Evolutionary conservation across 1,284 basidiomycete species (phyloP).

Genomic region (Malassezia cuniculi): DNA sequence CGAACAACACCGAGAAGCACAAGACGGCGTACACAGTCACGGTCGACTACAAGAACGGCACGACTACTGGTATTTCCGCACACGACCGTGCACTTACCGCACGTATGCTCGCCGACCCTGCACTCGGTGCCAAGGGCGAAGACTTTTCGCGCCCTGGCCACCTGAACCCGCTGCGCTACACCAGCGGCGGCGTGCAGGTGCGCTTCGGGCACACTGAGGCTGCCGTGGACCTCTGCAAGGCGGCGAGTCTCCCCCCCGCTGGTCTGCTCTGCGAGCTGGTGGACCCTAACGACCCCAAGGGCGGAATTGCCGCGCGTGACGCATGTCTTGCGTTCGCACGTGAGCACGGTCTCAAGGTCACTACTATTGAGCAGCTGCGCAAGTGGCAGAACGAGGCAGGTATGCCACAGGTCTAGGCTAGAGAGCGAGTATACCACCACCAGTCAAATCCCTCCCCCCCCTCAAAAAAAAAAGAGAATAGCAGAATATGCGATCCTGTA

Average conservation of each 20-base stretch:
- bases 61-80: slow-evolving; percentile 91
- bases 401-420: too few relatives aligned
- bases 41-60: slow-evolving; percentile 80
- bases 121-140: slow-evolving; percentile 30
- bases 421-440: too few relatives aligned
- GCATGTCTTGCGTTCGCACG: slow-evolving; percentile 87
- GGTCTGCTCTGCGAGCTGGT: slow-evolving; percentile 91
- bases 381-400: neutral
- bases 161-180: slow-evolving; percentile 79
- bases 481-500: too few relatives aligned
- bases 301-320: slow-evolving; percentile 89
- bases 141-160: slow-evolving; percentile 91
- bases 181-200: slow-evolving; percentile 66
- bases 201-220: slow-evolving; percentile 89
- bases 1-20: slow-evolving; percentile 76
- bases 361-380: slow-evolving; percentile 63
- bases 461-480: too few relatives aligned
- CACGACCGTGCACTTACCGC: slow-evolving; percentile 82
- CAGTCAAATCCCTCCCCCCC: too few relatives aligned
- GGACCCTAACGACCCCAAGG: slow-evolving; percentile 69
- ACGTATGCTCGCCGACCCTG: slow-evolving; percentile 56
- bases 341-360: slow-evolving; percentile 78
- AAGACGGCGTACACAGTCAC: slow-evolving; percentile 95
- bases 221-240: slow-evolving; percentile 69
- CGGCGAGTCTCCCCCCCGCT: slow-evolving; percentile 63